A percentile compares a stretch with the other conserved stretches of the same genome.
Evolutionary conservation across 257 asterid species (phyloP).

Genomic region (Oldenlandia corymbosa): DNA sequence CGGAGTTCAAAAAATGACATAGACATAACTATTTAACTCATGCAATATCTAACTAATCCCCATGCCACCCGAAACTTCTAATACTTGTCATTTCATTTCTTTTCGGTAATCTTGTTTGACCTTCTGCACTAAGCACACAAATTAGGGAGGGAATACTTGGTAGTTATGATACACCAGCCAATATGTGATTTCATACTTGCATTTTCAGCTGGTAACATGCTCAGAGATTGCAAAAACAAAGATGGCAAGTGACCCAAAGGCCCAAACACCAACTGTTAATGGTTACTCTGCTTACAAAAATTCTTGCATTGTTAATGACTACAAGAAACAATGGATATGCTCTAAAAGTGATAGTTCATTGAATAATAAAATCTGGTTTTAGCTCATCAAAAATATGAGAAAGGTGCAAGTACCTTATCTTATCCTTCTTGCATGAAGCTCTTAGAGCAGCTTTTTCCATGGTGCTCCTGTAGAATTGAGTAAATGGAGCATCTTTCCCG

Average conservation of each 20-base stretch:
- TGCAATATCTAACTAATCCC: too few species aligned
- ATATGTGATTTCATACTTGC: not conserved
- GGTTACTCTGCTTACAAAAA: not conserved
- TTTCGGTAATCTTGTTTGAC: not conserved
- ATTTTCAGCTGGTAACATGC: not conserved
- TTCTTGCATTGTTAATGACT: conserved; percentile 2
- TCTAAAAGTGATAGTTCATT: not conserved
- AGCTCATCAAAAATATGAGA: not conserved
- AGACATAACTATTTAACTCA: too few species aligned
- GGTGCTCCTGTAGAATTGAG: conserved; percentile 70
- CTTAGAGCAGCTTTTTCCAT: conserved; percentile 65
- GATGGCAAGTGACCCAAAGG: too few species aligned
- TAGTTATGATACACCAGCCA: not conserved
- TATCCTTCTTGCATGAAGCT: conserved; percentile 30
- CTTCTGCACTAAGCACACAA: too few species aligned
- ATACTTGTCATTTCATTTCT: not conserved
- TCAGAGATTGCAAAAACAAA: not conserved
- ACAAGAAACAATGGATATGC: not conserved
- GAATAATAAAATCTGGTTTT: not conserved
- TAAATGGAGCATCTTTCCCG: conserved; percentile 56
- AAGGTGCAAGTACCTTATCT: conserved; percentile 38
- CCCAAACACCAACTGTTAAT: not conserved
- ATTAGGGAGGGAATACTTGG: not conserved
- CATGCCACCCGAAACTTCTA: too few species aligned
- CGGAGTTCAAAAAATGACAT: too few species aligned